Conservation (phyloP, 331 rosid species). For the Dryas integrifolia region DNA sequence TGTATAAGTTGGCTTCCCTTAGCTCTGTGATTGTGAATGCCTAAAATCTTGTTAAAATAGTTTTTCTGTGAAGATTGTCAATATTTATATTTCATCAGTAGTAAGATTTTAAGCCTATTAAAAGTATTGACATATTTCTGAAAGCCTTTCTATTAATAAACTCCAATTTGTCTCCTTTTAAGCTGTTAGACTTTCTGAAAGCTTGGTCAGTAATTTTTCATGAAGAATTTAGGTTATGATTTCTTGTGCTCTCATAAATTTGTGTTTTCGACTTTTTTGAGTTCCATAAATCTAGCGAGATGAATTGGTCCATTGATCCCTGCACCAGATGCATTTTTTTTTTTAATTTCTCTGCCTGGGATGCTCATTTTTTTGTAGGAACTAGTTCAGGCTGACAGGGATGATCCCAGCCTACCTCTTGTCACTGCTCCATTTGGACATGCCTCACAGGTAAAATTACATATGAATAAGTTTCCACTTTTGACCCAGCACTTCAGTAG, state of each 20-base stretch:
- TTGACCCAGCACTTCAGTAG: constrained; percentile 17
- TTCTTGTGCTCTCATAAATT: background rate
- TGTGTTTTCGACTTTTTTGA: background rate
- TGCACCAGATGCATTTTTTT: background rate
- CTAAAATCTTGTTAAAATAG: background rate
- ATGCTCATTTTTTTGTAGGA: constrained; percentile 44
- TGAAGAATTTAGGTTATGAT: background rate
- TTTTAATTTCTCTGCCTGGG: constrained; percentile 8
- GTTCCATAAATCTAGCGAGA: background rate
- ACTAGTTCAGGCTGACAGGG: constrained; percentile 82
- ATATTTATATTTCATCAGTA: background rate
- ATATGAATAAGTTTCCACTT: constrained; percentile 13
- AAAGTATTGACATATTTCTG: background rate
- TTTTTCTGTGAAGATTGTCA: background rate
- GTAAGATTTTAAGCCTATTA: background rate
- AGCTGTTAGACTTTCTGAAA: background rate
- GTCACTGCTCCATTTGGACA: constrained; percentile 99
- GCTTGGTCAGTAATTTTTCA: background rate
- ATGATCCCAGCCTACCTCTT: constrained; percentile 88
- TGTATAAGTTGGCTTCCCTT: background rate
- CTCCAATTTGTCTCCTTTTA: background rate
- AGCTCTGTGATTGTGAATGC: background rate
- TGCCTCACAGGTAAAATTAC: constrained; percentile 82
- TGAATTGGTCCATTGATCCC: background rate
- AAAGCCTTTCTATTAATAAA: background rate